These are phyloP conservation scores for Tricladium varicosporioides DNA, from an alignment of 2,329 filamentous ascomycete genomes.

Conservation along the genomic window DNA sequence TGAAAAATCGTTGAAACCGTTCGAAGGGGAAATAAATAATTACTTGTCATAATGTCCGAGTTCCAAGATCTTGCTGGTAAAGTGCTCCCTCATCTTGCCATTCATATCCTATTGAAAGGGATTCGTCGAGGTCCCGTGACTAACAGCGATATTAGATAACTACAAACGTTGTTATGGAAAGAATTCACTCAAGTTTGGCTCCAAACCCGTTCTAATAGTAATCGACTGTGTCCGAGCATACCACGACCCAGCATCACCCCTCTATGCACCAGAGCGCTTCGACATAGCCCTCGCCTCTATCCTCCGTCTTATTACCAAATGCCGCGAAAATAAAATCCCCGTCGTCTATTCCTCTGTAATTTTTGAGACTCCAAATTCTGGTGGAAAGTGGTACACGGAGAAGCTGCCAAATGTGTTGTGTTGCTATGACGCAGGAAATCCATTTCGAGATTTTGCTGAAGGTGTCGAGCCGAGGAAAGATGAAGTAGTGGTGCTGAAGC, in stretches of 20 bases:
- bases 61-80: constrained; percentile 3
- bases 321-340: constrained; percentile 2
- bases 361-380: constrained; percentile 8
- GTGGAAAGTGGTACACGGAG: constrained; percentile 15
- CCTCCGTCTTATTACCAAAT: constrained; percentile 9
- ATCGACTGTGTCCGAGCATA: constrained; percentile 48
- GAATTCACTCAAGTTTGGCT: constrained; percentile 28
- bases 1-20: not conserved
- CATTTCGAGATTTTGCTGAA: constrained; percentile 12
- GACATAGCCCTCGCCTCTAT: constrained; percentile 14
- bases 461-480: constrained; percentile 7
- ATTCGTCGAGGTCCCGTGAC: not conserved
- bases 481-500: constrained; percentile 41
- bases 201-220: constrained; percentile 41
- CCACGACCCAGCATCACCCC: constrained; percentile 41
- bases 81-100: not conserved
- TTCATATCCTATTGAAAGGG: too few relatives aligned
- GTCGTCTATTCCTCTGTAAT: constrained; percentile 14
- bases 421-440: constrained; percentile 15
- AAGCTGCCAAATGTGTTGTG: constrained; percentile 14
- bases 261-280: constrained; percentile 30
- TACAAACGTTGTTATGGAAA: constrained; percentile 16
- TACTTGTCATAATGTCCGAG: not conserved
- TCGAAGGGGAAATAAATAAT: not conserved
- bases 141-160: constrained; percentile 1